A percentile compares a stretch with the other conserved stretches of the same genome.
These are phyloP conservation scores for Fraxinus cuspidata DNA, from an alignment of 257 asterid species.

Conservation along the genomic window DNA sequence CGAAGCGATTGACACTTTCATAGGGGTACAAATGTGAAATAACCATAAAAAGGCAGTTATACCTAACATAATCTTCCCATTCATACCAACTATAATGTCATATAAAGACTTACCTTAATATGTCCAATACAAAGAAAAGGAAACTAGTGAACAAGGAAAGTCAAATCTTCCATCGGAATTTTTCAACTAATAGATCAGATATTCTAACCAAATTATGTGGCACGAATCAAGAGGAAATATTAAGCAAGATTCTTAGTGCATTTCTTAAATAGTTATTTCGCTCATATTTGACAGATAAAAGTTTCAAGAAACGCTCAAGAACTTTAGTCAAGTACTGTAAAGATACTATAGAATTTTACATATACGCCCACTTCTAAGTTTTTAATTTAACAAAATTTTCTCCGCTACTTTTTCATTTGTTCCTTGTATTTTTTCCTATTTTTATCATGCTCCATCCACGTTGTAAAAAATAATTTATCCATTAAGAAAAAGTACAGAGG, in stretches of 20 bases:
- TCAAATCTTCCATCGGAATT: neutral
- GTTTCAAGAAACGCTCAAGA: neutral
- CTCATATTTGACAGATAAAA: neutral
- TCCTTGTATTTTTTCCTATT: neutral
- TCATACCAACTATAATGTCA: neutral
- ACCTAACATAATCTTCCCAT: neutral
- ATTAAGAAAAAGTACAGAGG: neutral
- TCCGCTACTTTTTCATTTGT: neutral
- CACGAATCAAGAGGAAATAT: neutral
- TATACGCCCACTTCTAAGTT: neutral
- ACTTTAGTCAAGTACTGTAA: neutral
- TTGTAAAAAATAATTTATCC: neutral
- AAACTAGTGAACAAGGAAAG: neutral
- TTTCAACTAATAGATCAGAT: neutral
- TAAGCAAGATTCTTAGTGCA: neutral
- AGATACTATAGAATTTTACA: neutral
- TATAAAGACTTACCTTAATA: neutral
- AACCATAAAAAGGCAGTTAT: neutral
- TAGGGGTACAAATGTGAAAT: neutral
- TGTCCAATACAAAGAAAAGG: neutral
- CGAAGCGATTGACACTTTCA: neutral
- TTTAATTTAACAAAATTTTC: neutral
- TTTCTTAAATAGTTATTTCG: neutral
- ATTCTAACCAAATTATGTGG: neutral
- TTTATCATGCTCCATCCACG: neutral